Conservation (phyloP, 306 rosid genomes). For the Purshia tridentata region DNA sequence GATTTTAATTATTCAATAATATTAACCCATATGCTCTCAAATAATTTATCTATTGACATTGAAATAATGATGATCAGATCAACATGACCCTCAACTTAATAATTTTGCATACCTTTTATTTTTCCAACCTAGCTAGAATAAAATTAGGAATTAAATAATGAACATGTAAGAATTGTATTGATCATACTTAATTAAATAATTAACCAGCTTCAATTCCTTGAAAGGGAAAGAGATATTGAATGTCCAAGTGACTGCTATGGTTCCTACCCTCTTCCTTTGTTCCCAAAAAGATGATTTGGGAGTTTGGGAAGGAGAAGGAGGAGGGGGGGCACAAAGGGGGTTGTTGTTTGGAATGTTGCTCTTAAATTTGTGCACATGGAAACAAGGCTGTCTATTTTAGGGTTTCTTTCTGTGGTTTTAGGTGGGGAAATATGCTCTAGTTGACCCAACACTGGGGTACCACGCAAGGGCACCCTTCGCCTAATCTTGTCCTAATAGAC, state of each 20-base stretch:
- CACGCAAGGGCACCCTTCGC: constrained; percentile 58
- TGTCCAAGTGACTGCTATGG: constrained; percentile 20
- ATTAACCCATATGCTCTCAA: constrained; percentile 1
- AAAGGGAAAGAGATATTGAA: constrained; percentile 23
- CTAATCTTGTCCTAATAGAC: constrained; percentile 78
- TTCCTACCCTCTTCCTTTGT: constrained; percentile 28
- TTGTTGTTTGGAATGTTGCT: constrained; percentile 92
- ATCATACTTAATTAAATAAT: neutral
- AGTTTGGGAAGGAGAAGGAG: constrained; percentile 16
- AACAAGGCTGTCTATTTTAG: constrained; percentile 82
- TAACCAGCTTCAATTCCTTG: neutral
- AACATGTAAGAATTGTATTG: neutral
- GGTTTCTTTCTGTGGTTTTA: constrained; percentile 57
- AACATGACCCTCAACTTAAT: neutral
- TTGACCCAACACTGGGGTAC: constrained; percentile 87
- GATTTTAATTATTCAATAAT: constrained; percentile 7
- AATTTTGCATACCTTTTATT: neutral
- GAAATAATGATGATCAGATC: constrained; percentile 15
- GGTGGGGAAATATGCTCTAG: constrained; percentile 89
- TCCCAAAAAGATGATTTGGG: constrained; percentile 47
- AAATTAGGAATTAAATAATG: neutral
- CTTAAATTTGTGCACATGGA: constrained; percentile 96
- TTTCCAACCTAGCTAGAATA: constrained; percentile 9
- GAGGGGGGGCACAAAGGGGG: constrained; percentile 56
- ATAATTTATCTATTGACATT: constrained; percentile 7